Evolutionary conservation across 2,329 filamentous ascomycete genomes (phyloP).

Genomic region (Corniculantispora saksenae): DNA sequence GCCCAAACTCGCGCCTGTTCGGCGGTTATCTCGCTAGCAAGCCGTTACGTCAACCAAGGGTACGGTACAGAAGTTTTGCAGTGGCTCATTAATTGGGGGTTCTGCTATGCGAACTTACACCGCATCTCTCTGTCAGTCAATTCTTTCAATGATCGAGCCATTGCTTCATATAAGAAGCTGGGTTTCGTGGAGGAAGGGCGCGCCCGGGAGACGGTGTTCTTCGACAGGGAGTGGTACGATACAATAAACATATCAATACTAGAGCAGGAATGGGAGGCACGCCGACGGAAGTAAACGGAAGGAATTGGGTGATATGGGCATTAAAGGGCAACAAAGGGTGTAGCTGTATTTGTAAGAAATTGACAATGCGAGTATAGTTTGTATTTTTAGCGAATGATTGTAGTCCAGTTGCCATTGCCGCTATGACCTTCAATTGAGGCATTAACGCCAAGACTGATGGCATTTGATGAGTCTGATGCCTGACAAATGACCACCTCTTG

Average conservation of each 20-base stretch:
- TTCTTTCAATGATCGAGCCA: slow-evolving; percentile 42
- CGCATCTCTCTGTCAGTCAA: slow-evolving; percentile 37
- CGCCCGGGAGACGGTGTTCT: slow-evolving; percentile 26
- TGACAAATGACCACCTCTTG: slow-evolving; percentile 14
- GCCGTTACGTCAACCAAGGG: too few relatives aligned
- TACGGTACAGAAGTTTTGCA: slow-evolving; percentile 46
- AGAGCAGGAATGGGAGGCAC: slow-evolving; percentile 34
- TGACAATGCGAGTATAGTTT: too few relatives aligned
- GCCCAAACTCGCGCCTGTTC: too few relatives aligned
- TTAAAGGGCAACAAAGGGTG: too few relatives aligned
- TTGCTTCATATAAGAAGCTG: slow-evolving; percentile 40
- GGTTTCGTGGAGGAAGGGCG: slow-evolving; percentile 45
- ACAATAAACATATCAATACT: slow-evolving; percentile 34
- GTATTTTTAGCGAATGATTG: not conserved
- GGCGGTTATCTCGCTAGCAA: too few relatives aligned
- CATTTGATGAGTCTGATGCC: not conserved
- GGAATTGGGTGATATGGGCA: too few relatives aligned
- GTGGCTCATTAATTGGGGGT: slow-evolving; percentile 47
- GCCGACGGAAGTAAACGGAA: not conserved
- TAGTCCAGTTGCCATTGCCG: not conserved
- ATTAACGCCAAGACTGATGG: not conserved
- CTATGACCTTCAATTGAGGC: not conserved
- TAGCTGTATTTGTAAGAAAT: too few relatives aligned
- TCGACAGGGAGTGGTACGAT: slow-evolving; percentile 42
- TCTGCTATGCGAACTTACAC: slow-evolving; percentile 42